phyloP scores from a whole-genome alignment of 257 asterid genomes.

The Nicotiana tomentosiformis region DNA sequence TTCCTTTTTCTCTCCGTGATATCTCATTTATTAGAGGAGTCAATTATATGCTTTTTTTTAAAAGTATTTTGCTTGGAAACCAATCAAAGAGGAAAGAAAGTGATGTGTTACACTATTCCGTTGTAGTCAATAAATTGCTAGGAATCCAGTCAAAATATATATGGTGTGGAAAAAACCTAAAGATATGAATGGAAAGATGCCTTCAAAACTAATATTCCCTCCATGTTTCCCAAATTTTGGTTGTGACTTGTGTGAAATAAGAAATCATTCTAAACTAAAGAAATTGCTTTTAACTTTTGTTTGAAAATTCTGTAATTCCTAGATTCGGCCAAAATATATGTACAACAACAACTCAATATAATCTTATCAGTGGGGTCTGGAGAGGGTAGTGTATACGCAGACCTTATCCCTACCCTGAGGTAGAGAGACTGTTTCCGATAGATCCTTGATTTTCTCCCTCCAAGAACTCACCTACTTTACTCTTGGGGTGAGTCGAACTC shows the following conservation, averaged over 20 bases:
- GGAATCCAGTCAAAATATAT: neutral
- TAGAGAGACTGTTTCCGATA: too few relatives aligned
- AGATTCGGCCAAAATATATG: neutral
- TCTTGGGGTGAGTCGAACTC: too few relatives aligned
- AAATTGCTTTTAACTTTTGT: neutral
- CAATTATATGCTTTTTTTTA: neutral
- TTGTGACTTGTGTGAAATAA: neutral
- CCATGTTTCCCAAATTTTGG: neutral
- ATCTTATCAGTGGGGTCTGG: too few relatives aligned
- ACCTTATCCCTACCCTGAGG: too few relatives aligned
- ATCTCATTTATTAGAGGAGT: neutral
- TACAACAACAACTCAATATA: neutral
- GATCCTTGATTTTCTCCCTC: too few relatives aligned
- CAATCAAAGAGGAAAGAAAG: neutral
- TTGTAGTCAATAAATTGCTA: neutral
- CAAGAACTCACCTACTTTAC: too few relatives aligned
- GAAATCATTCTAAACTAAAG: neutral
- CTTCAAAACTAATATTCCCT: neutral
- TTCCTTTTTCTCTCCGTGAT: neutral
- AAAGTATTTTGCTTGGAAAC: neutral
- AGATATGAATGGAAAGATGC: neutral
- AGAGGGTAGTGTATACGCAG: too few relatives aligned
- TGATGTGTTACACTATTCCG: neutral
- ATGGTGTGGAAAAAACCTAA: neutral
- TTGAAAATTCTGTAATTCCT: neutral